A percentile compares a stretch with the other conserved stretches of the same genome.
Evolutionary conservation across 2,329 filamentous ascomycete species (phyloP).

Genomic region (Spiromastix sp.): DNA sequence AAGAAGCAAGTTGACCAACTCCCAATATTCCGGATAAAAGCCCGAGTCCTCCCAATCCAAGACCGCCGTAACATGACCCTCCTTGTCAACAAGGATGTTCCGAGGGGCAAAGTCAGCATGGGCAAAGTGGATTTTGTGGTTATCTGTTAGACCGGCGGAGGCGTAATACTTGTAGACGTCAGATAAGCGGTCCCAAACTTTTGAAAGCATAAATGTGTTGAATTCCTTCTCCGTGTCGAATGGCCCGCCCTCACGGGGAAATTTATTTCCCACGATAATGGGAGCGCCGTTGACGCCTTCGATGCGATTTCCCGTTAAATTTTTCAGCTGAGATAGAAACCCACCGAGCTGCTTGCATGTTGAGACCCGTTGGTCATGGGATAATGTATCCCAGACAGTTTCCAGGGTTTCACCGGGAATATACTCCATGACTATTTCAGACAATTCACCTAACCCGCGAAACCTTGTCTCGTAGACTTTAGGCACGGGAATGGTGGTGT

Average conservation of each 20-base stretch:
- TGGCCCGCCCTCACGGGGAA: constrained; percentile 2
- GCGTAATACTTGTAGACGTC: neutral
- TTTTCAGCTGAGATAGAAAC: constrained; percentile 7
- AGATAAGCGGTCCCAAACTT: neutral
- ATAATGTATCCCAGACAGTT: constrained; percentile 5
- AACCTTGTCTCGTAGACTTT: constrained; percentile 1
- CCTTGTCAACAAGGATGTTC: constrained; percentile 12
- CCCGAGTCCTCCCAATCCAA: constrained; percentile 12
- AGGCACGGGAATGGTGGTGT: constrained; percentile 2
- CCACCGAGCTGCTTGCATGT: constrained; percentile 6
- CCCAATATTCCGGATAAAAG: constrained; percentile 7
- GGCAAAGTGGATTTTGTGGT: constrained; percentile 8
- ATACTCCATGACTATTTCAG: constrained; percentile 3
- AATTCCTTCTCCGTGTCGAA: constrained; percentile 7
- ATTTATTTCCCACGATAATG: neutral
- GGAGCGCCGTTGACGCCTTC: constrained; percentile 2
- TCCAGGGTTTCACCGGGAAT: constrained; percentile 7
- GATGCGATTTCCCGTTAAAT: constrained; percentile 4
- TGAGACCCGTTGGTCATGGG: constrained; percentile 2
- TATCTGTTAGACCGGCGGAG: neutral
- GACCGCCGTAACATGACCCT: constrained; percentile 9
- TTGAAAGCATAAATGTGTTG: constrained; percentile 5
- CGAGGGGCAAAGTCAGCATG: constrained; percentile 13
- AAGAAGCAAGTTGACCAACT: neutral
- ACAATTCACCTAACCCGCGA: neutral